phyloP scores from a whole-genome alignment of 2,329 filamentous ascomycete species.

The Cucurbitaria berberidis region DNA sequence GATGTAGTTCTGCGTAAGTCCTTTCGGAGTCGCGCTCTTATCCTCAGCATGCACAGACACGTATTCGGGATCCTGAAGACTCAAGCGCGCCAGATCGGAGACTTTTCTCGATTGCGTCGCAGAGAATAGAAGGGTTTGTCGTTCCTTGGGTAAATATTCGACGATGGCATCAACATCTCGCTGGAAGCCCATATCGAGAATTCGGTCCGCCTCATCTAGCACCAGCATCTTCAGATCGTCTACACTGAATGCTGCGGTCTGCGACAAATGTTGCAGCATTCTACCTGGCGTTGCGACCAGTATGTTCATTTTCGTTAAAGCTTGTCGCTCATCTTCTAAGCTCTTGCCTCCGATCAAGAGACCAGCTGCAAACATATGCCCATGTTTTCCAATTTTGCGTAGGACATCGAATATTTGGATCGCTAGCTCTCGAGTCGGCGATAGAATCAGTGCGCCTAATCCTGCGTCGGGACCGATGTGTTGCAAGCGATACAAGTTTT shows the following conservation, averaged over 20 bases:
- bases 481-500: conserved; percentile 86
- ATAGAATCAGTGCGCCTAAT: conserved; percentile 88
- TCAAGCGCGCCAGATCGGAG: conserved; percentile 87
- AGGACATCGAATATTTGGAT: conserved; percentile 97
- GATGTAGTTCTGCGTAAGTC: conserved; percentile 89
- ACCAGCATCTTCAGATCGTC: conserved; percentile 92
- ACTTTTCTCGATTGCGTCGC: conserved; percentile 96
- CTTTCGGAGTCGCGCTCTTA: conserved; percentile 77
- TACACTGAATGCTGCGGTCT: conserved; percentile 87
- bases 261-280: conserved; percentile 94
- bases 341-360: conserved; percentile 93
- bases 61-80: conserved; percentile 90
- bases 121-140: conserved; percentile 94
- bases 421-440: conserved; percentile 91
- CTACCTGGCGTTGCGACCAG: conserved; percentile 93
- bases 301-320: conserved; percentile 92
- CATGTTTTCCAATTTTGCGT: conserved; percentile 82
- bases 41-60: conserved; percentile 90
- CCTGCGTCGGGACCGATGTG: conserved; percentile 89
- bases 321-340: conserved; percentile 83
- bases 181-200: conserved; percentile 98
- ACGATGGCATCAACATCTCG: conserved; percentile 88
- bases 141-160: conserved; percentile 81
- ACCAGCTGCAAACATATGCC: conserved; percentile 88
- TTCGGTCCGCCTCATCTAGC: conserved; percentile 93